Evolutionary conservation across 106 monocot species (phyloP), one percentile per base, ranked within the genome.

Genomic region (Cymbidium sinense): DNA sequence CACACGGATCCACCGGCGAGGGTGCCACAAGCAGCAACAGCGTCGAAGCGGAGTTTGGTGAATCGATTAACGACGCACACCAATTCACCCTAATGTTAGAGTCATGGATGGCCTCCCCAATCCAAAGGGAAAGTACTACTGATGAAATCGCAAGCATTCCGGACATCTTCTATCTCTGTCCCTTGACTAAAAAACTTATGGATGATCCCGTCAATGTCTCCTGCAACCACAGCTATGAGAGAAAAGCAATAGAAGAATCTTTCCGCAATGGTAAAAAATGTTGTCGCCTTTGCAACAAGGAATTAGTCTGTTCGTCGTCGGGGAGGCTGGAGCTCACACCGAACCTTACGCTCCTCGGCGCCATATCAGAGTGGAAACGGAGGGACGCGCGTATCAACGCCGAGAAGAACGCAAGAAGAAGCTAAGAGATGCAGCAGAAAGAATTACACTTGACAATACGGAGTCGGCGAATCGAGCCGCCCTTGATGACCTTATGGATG

Each of bases 201-300:
- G 54, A 54, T 17, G 54, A 54, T 54, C 54, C 54, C 18, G 54
- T n/a, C 54, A 20, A n/a, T n/a, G 54, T 54, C 18, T 54, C 54
- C 54, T 54, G 54, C 54, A 54, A 54, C 54, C 54, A 54, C 54
- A 54, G 54, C 54, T 54, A 54, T n/a, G 54, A 54, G 21, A 54
- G 54, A n/a, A 54, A 54, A n/a, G 54, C 54, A 5, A 3, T 20
- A 18, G 54, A n/a, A 54, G 54, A 54, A 5, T 54, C 18, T 4
- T 54, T 54, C 54, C 21, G 20, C 54, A 3, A 5, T 3, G 54
- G 54, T 5, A 5, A 20, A 5, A 54, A 54, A 54, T 54, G 18
- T 18, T 54, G 54, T n/a, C 54, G 18, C 54, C 21, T 54, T 54
- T 54, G 54, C 54, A 54, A 54, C 2, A 54, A 54, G 54, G 54